Conservation (phyloP, 75 land plant genomes). For the Ceratopteris richardii region DNA sequence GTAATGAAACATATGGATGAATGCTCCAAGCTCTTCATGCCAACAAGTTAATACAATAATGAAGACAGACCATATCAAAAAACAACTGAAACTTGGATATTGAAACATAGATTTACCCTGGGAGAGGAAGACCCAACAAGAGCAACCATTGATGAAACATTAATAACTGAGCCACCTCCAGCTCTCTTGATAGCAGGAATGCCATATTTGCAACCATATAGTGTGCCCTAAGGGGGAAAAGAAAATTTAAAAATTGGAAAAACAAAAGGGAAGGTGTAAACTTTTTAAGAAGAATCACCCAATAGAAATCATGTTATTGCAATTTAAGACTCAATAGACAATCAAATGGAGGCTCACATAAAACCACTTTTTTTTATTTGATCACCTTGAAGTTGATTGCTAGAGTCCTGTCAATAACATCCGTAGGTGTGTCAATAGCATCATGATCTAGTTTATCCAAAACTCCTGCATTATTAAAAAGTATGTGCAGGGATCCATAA, state of each 20-base stretch:
- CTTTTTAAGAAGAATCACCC: background rate
- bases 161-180: slow-evolving; percentile 38
- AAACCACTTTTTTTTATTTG: too few species aligned
- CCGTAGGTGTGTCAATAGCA: slow-evolving; percentile 33
- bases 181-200: slow-evolving; percentile 35
- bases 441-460: slow-evolving; percentile 29
- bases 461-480: slow-evolving; percentile 40
- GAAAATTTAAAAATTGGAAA: background rate
- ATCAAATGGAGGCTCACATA: too few species aligned
- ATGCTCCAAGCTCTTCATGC: too few species aligned
- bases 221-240: slow-evolving; percentile 7
- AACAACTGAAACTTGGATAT: too few species aligned
- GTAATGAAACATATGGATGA: too few species aligned
- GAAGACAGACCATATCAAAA: too few species aligned
- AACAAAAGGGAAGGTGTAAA: background rate
- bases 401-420: slow-evolving; percentile 30
- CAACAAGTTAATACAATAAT: too few species aligned
- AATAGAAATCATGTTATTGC: too few species aligned
- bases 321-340: too few species aligned
- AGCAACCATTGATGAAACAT: slow-evolving; percentile 32
- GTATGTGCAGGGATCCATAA: slow-evolving; percentile 29
- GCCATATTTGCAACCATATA: slow-evolving; percentile 37
- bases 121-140: slow-evolving; percentile 37
- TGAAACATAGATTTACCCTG: slow-evolving; percentile 2
- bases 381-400: slow-evolving; percentile 29